Base-by-base conservation (phyloP, 1,139 yeast genomes). In the Geotrichum carabidarum region DNA sequence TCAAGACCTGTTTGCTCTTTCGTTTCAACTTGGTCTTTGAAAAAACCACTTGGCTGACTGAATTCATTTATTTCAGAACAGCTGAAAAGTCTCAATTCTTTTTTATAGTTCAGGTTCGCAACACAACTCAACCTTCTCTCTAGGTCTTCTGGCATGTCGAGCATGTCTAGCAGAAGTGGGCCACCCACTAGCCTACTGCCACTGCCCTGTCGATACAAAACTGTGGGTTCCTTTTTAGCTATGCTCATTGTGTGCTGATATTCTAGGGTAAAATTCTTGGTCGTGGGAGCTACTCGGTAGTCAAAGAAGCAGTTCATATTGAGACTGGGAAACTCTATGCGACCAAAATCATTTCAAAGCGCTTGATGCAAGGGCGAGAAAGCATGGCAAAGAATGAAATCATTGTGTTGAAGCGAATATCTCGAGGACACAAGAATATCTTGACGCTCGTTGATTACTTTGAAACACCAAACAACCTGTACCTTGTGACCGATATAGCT, bases 391-490 rank as follows among this genome's bases (percentile, higher is more conserved):
- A 79, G 54, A 80, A 79, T 62, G 87, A 82, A 66, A 79, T 82
- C 60, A 70, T 74, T 7, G 79, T 81, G 1, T 73, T 82, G 36
- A 74, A 78, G 56, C 71, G 74, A 34, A 65, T 76, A 34, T 71
- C 76, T 40, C 71, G 71, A 51, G 82, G 81, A 18, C 74, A 77
- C 71, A 67, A 81, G 71, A 85, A 83, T 64, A 77, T 85, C 30
- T 71, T 86, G 55, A 83, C 84, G 38, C 70, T 86, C 54, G 76
- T 81, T 12, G 93, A 86, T 67, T 83, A 79, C 66, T 85, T 85
- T 65, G 90, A 85, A 65, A 84, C 91, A 1, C 73, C 75, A n/a
- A 78, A 80, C 51, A 74, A 76, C 59, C 62, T 84, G 37, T 84
- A 80, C 55, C 70, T 85, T 53, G 80, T 85, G 47, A 84, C 90